Conservation (phyloP, 169 alveolate genomes). For the Ichthyophthirius multifiliis region DNA sequence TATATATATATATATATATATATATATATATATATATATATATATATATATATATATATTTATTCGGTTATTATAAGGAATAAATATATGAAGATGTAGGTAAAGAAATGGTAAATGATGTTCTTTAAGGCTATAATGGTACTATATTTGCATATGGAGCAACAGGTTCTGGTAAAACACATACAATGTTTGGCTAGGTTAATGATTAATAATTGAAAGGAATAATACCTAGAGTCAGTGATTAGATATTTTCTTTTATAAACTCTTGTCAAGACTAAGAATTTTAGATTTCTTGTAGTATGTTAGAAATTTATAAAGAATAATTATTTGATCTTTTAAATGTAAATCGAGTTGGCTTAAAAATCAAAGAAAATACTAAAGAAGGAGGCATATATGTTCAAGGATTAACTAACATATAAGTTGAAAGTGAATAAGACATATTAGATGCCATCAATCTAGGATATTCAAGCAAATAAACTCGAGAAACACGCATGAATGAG, state of each 20-base stretch:
- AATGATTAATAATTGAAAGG: constrained; percentile 11
- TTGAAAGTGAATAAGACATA: neutral
- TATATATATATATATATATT: neutral
- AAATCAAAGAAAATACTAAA: constrained; percentile 23
- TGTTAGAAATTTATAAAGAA: constrained; percentile 43
- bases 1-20: no score
- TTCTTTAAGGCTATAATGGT: constrained; percentile 28
- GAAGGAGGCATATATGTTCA: constrained; percentile 30
- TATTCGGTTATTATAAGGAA: neutral
- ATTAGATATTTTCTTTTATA: constrained; percentile 21
- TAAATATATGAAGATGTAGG: constrained; percentile 24
- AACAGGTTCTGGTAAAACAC: constrained; percentile 33
- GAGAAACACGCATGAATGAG: constrained; percentile 38
- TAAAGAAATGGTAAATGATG: constrained; percentile 23
- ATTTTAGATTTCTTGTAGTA: constrained; percentile 42
- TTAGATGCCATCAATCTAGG: neutral
- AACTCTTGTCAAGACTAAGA: constrained; percentile 23
- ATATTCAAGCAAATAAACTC: neutral
- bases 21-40: no score
- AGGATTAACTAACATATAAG: constrained; percentile 12
- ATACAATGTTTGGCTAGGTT: constrained; percentile 35
- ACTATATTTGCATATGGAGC: constrained; percentile 43
- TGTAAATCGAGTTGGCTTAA: neutral
- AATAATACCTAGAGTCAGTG: constrained; percentile 26
- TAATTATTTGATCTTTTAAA: constrained; percentile 19